Conservation (phyloP, 352 stramenopile genomes). For the Phytophthora melonis region DNA sequence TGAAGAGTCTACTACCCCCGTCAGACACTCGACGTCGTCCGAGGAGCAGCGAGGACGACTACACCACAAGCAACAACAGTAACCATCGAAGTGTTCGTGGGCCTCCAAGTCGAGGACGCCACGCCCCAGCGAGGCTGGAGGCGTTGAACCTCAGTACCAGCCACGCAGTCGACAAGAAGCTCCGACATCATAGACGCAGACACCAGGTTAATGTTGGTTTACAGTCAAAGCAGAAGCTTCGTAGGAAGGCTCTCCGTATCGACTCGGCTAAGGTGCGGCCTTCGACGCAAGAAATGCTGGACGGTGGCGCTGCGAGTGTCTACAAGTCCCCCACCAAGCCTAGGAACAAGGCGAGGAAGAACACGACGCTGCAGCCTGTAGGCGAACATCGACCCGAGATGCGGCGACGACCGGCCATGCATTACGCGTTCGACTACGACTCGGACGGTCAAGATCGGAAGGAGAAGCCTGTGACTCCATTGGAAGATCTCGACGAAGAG, state of each 20-base stretch:
- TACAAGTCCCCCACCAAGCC: constrained; percentile 21
- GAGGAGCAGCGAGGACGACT: constrained; percentile 34
- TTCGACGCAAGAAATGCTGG: constrained; percentile 27
- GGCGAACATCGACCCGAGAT: constrained; percentile 9
- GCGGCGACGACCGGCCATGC: constrained; percentile 27
- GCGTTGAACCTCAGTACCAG: constrained; percentile 41
- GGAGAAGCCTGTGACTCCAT: constrained; percentile 12
- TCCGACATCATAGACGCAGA: constrained; percentile 18
- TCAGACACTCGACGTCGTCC: constrained; percentile 27
- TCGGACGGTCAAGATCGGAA: constrained; percentile 32
- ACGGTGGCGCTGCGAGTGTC: constrained; percentile 14
- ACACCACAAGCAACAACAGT: background rate
- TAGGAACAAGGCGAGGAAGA: constrained; percentile 27
- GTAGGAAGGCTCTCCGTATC: constrained; percentile 60
- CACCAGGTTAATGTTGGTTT: constrained; percentile 11
- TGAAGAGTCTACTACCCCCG: constrained; percentile 65
- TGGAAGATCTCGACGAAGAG: constrained; percentile 65
- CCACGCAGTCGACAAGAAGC: constrained; percentile 10
- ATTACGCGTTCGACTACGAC: constrained; percentile 49
- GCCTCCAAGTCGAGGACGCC: constrained; percentile 26
- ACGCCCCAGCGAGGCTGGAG: constrained; percentile 45
- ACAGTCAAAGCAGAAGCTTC: constrained; percentile 29
- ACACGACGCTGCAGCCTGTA: constrained; percentile 11
- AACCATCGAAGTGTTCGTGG: constrained; percentile 11
- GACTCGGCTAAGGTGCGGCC: constrained; percentile 49